Percentiles rank a stretch among this genome's conserved stretches.
Conservation (phyloP, 2,329 filamentous ascomycete species). For the Colletotrichum melonis region DNA sequence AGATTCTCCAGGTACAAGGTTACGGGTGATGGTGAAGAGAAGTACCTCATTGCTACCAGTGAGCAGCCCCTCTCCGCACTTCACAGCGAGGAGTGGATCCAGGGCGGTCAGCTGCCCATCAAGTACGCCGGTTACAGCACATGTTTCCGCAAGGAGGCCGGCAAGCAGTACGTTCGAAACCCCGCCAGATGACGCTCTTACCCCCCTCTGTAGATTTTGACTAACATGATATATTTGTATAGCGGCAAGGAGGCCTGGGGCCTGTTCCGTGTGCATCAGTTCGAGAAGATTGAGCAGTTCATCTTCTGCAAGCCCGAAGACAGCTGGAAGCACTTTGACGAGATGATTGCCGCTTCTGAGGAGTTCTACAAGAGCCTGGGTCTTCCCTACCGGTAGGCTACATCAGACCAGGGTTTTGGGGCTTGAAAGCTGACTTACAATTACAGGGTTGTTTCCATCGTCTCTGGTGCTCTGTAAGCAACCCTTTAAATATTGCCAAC, state of each 20-base stretch:
- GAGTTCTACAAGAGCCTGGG: constrained; percentile 94
- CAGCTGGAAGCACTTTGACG: constrained; percentile 92
- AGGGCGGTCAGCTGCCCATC: constrained; percentile 85
- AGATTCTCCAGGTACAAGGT: constrained; percentile 78
- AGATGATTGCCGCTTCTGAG: constrained; percentile 91
- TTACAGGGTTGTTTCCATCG: constrained; percentile 80
- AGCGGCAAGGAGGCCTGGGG: constrained; percentile 91
- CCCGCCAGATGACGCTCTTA: neutral
- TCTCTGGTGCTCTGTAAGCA: constrained; percentile 82
- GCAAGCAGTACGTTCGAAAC: constrained; percentile 71
- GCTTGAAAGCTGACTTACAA: neutral
- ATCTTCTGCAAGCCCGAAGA: constrained; percentile 86
- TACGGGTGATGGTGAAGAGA: constrained; percentile 88
- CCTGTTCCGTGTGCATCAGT: constrained; percentile 97
- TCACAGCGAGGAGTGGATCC: constrained; percentile 94
- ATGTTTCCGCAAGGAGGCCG: constrained; percentile 96
- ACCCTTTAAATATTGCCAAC: neutral
- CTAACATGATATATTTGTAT: constrained; percentile 25
- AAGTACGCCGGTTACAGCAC: constrained; percentile 94
- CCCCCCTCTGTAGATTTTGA: neutral
- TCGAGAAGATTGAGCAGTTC: constrained; percentile 92
- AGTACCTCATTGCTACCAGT: constrained; percentile 76
- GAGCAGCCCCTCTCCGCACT: constrained; percentile 95
- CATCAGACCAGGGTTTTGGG: neutral
- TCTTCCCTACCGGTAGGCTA: constrained; percentile 78